Evolutionary conservation across 2,329 filamentous ascomycete species (phyloP).

Genomic region (Dactylellina haptotyla): DNA sequence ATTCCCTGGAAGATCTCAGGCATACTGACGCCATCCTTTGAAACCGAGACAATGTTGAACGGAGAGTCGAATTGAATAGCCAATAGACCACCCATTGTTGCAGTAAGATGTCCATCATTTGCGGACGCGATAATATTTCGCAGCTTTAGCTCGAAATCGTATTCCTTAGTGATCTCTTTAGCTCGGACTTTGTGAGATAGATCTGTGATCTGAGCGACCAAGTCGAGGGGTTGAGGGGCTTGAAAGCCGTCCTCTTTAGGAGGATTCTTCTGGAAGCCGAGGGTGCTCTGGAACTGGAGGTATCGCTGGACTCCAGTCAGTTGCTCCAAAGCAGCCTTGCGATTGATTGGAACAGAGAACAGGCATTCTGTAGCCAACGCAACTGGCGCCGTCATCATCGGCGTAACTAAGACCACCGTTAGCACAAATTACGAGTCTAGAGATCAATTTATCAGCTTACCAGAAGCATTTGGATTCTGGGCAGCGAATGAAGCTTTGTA

Average conservation of each 20-base stretch:
- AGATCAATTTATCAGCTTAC: conserved; percentile 10
- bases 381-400: conserved; percentile 43
- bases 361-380: conserved; percentile 46
- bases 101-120: conserved; percentile 51
- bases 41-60: conserved; percentile 46
- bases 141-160: conserved; percentile 45
- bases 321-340: conserved; percentile 39
- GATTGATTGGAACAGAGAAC: conserved; percentile 47
- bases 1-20: conserved; percentile 44
- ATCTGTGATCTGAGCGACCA: conserved; percentile 38
- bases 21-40: conserved; percentile 34
- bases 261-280: conserved; percentile 47
- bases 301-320: conserved; percentile 46
- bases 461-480: conserved; percentile 25
- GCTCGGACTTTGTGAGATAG: conserved; percentile 34
- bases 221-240: conserved; percentile 27
- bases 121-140: conserved; percentile 34
- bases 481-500: conserved; percentile 38
- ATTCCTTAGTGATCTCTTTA: conserved; percentile 46
- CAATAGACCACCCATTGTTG: conserved; percentile 45
- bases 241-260: conserved; percentile 44
- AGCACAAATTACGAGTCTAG: background rate
- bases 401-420: conserved; percentile 17
- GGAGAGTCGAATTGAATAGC: conserved; percentile 49
- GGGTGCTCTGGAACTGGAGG: conserved; percentile 52